Conservation (phyloP, 1,284 basidiomycete species). For the Pterula multifida region DNA sequence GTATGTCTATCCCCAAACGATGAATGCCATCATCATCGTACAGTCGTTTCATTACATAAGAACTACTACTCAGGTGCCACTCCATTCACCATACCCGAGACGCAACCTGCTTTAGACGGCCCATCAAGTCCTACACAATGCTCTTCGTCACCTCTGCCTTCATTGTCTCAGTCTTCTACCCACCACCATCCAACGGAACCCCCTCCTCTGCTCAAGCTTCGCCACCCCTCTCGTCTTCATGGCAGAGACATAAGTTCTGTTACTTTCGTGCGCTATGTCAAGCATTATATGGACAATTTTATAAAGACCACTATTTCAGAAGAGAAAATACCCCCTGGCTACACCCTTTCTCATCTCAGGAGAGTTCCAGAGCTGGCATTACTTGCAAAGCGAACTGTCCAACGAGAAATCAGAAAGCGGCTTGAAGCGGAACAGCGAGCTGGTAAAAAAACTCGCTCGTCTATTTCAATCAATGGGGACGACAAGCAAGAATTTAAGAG, state of each 20-base stretch:
- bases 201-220: neutral
- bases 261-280: conserved; percentile 1
- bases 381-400: neutral
- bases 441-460: neutral
- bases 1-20: neutral
- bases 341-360: neutral
- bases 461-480: neutral
- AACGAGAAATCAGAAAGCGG: neutral
- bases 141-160: neutral
- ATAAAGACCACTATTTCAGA: neutral
- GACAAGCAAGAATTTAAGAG: neutral
- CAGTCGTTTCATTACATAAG: neutral
- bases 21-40: neutral
- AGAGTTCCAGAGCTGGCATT: neutral
- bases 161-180: neutral
- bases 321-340: neutral
- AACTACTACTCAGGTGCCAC: neutral
- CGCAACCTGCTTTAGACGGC: neutral
- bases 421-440: neutral
- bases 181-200: neutral
- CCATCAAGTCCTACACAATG: neutral
- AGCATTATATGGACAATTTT: neutral
- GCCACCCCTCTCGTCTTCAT: neutral
- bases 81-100: neutral
- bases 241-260: neutral